Base-by-base conservation (phyloP, 805 yeast species). In the Maudiozyma pseudohumilis region DNA sequence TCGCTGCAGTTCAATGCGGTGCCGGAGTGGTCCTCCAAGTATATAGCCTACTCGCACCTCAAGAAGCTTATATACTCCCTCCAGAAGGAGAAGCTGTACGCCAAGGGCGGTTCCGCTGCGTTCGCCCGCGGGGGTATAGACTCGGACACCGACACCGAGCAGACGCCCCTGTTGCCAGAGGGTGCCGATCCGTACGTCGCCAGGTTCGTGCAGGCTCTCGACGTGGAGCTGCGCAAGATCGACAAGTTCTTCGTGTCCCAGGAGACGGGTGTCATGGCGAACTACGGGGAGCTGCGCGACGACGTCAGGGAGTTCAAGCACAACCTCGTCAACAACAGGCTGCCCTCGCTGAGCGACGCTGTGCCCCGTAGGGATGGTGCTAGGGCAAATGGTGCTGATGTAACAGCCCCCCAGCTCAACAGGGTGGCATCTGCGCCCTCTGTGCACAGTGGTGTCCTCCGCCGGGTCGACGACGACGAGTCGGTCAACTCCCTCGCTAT, bases 1-100 rank as follows among this genome's bases (percentile, higher is more conserved):
- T 84, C 96, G 5, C 65, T 89, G 46, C 96, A 89, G 69, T 88
- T 89, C 63, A 89, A 89, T 60, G 95, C 97, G 18, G 97, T 92
- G 4, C 96, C 98, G 2, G 97, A 92, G 59, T 89, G 98, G 98
- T 75, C 95, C 10, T 78, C 94, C 20, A 77, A 83, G 56, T 89
- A 89, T 60, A 79, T 89, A 40, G 88, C 94, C 39, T 89, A 89
- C 60, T 82, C 95, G 1, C 78, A 83, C 27, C 66, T 92, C 41
- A 89, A 92, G 59, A 85, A 84, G 63, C 70, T 83, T 29, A 82
- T 88, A 21, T 89, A 88, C 59, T 68, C 77, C 13, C 67, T 89
- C 33, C 96, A 92, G 54, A 70, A 88, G 51, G 86, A 82, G 38
- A 51, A 58, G 41, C 42, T 60, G 29, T 60, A 60, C 33, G 24